phyloP scores from a whole-genome alignment of 108 stramenopile species.

The Nitzschia sp. region DNA sequence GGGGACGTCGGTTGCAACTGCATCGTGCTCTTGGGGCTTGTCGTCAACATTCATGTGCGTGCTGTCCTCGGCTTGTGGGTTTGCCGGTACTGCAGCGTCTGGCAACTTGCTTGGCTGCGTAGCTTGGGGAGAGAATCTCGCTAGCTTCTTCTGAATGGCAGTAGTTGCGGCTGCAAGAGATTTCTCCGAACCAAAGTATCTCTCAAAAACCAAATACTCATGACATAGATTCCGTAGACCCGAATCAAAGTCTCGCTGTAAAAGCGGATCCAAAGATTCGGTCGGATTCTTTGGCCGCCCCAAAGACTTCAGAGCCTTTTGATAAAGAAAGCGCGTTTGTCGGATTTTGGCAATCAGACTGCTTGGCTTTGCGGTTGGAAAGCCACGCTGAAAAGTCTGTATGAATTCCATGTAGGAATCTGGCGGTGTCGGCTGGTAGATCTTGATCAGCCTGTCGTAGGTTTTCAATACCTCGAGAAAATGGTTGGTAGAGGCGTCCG shows the following conservation, averaged over 20 bases:
- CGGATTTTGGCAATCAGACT: slow-evolving; percentile 49
- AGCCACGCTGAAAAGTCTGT: slow-evolving; percentile 22
- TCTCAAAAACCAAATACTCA: slow-evolving; percentile 76
- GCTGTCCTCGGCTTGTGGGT: not conserved
- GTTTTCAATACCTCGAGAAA: slow-evolving; percentile 34
- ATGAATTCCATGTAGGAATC: slow-evolving; percentile 63
- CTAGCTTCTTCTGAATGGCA: slow-evolving; percentile 56
- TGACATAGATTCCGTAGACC: slow-evolving; percentile 64
- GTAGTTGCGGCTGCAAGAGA: slow-evolving; percentile 51
- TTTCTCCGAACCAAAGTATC: slow-evolving; percentile 64
- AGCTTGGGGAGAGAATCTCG: not conserved
- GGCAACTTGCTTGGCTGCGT: not conserved
- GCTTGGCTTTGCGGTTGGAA: slow-evolving; percentile 21
- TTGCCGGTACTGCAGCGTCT: not conserved
- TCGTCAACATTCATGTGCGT: not conserved
- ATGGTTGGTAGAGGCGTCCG: slow-evolving; percentile 19
- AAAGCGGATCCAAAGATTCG: slow-evolving; percentile 12
- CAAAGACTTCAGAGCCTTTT: slow-evolving; percentile 58
- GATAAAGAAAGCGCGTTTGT: slow-evolving; percentile 60
- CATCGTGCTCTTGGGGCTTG: not conserved
- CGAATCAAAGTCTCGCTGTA: slow-evolving; percentile 49
- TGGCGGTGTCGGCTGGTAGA: slow-evolving; percentile 77
- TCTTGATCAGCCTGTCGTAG: slow-evolving; percentile 60
- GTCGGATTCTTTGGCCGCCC: slow-evolving; percentile 32
- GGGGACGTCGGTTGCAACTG: not conserved